Base-by-base conservation (phyloP, 2,329 filamentous ascomycete genomes). In the Colletotrichum cuscutae region DNA sequence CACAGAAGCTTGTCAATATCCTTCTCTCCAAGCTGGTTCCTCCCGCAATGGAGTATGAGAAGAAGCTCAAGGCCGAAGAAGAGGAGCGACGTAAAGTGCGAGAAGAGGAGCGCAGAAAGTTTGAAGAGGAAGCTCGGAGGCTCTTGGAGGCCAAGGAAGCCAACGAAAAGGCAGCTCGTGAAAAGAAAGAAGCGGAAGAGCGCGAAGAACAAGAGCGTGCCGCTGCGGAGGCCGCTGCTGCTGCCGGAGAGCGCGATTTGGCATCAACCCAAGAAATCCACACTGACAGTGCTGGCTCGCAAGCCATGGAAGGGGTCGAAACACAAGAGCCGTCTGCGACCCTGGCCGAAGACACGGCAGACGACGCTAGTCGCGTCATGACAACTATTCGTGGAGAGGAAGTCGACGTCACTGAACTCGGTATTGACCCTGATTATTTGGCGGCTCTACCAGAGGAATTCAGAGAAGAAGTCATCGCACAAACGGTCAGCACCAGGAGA, bases 381-480 rank as follows among this genome's bases (percentile, higher is more conserved):
- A 97, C 94, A 19, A 95, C 90, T 2, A 95, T 99, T 66, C 88
- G 95, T 73, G 96, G 95, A 30, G 93, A 94, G 75, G 92, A 97
- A 78, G 90, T 97, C 65, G 97, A 99, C 81, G 97, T 99, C 61
- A 99, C 97, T 0, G 94, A 94, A 73, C 88, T 99, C 74, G 95
- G 96, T 61, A 98, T 99, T 77, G 97, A 99, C 80, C 90, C 93
- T 19, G 95, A 97, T 69, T 99, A 98, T 82, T 90, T 99, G 7
- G 94, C 97, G 72, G 97, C 96, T n/a, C 86, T 99, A n/a, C 97
- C 97, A 0, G 97, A 99, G 77, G 97, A 99, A 74, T 92, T 98
- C 79, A 90, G 97, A 58, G 96, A 98, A 81, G 97, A 99, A 80
- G 97, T 99, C 61, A 94, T 99, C 76, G 95, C 97, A 81, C 92